Base-by-base conservation (phyloP, 2,329 filamentous ascomycete genomes). In the Sphaceloma murrayae region DNA sequence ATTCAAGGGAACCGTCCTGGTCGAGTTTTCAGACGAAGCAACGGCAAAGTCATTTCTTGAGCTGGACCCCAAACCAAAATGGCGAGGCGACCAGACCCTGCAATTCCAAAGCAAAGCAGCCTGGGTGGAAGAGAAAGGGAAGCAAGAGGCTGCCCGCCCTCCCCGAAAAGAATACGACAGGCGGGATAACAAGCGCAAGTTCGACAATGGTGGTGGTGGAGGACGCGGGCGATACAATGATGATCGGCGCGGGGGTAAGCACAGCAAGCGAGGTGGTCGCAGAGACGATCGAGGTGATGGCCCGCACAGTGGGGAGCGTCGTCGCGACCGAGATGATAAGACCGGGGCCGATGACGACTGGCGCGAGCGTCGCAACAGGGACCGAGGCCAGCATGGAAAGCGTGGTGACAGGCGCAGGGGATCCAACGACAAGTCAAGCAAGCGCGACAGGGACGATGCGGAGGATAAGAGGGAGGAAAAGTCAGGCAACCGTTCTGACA, bases 1-100 rank as follows among this genome's bases (percentile, higher is more conserved):
- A 43, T 98, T 96, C 79, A 98, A 98, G 74, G 87, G 89, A 54
- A 94, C 86, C 53, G 85, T 94, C 47, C 96, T 95, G 60, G 85
- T 94, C 52, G 89, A 95, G 64, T 98, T 96, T 63, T 73, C 77
- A 50, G 76, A 77, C 39, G 81, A 87, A 57, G 85, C 93, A 53
- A 74, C 77, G 16, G 80, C 85, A 56, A 74, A 87, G 62, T 78
- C 78, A 48, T 98, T 98, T 66, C 68, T 95, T 49, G 77, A 70
- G 10, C 68, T 86, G 30, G 82, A 94, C 45, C 80, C 85, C 14
- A 80, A 82, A 62, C 91, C 91, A 48, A 77, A 80, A 62, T 98
- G 80, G 78, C 80, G 94, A 63, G 87, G 74, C 42, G 34, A 49
- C 34, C 30, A 30, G 19, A 39, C 85, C 24, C 72, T 96, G 42